These are phyloP conservation scores for Wallemia hederae DNA, from an alignment of 1,284 basidiomycete genomes.

Conservation along the genomic window DNA sequence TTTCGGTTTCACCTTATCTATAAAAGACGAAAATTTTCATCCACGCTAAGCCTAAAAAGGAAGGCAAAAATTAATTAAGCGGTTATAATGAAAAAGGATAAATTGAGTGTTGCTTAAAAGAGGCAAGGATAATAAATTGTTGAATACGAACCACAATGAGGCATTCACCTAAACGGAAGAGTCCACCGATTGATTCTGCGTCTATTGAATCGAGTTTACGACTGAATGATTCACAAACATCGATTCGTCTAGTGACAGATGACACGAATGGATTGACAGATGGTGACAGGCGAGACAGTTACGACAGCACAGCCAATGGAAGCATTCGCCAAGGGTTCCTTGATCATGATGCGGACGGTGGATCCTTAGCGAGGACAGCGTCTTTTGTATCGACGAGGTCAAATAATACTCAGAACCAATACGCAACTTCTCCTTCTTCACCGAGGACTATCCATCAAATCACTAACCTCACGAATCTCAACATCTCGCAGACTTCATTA, in stretches of 20 bases:
- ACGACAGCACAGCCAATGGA: too few species aligned
- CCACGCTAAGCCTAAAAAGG: not conserved
- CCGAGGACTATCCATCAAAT: too few species aligned
- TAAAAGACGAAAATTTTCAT: not conserved
- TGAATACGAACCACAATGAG: not conserved
- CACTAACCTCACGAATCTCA: not conserved
- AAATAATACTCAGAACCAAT: not conserved
- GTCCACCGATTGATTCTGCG: not conserved
- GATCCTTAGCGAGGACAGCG: too few species aligned
- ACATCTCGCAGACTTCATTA: not conserved
- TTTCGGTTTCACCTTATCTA: not conserved
- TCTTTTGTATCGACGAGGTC: not conserved
- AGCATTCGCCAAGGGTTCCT: not conserved
- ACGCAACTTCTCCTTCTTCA: not conserved
- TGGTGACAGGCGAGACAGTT: too few species aligned
- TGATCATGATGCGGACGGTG: not conserved
- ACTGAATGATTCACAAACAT: not conserved
- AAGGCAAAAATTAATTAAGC: not conserved
- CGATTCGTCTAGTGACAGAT: not conserved
- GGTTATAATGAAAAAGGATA: not conserved
- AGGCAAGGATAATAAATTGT: not conserved
- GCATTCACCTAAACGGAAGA: not conserved
- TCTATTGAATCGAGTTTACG: not conserved
- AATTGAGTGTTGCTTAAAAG: not conserved
- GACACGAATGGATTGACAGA: not conserved